Conservation (phyloP, 108 stramenopile genomes). For the Nitzschia sp. region DNA sequence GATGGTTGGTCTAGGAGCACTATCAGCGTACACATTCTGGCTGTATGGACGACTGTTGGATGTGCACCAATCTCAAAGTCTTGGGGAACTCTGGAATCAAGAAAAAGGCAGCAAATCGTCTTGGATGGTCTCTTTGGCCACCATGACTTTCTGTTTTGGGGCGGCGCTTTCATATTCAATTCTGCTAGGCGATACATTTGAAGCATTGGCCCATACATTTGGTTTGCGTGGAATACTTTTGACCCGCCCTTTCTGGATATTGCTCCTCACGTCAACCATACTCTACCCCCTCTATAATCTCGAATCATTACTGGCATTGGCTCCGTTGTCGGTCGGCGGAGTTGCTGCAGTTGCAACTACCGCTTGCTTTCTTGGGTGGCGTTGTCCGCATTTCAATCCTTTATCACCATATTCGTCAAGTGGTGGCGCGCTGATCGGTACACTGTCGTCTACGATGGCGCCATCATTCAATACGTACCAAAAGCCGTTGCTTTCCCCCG, state of each 20-base stretch:
- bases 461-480: slow-evolving; percentile 63
- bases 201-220: slow-evolving; percentile 38
- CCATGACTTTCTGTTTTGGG: slow-evolving; percentile 74
- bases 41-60: slow-evolving; percentile 67
- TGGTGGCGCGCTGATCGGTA: slow-evolving; percentile 22
- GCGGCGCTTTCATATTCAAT: slow-evolving; percentile 83
- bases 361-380: slow-evolving; percentile 64
- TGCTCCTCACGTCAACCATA: slow-evolving; percentile 49
- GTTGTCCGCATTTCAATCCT: slow-evolving; percentile 47
- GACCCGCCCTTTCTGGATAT: slow-evolving; percentile 54
- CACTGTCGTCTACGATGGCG: slow-evolving; percentile 39
- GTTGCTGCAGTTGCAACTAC: slow-evolving; percentile 68
- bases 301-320: slow-evolving; percentile 59
- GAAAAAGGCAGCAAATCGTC: slow-evolving; percentile 59
- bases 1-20: slow-evolving; percentile 65
- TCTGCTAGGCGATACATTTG: slow-evolving; percentile 79
- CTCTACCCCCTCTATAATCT: slow-evolving; percentile 77
- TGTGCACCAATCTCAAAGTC: slow-evolving; percentile 33
- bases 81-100: slow-evolving; percentile 89
- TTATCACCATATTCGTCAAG: slow-evolving; percentile 50
- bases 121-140: slow-evolving; percentile 73
- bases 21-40: slow-evolving; percentile 85
- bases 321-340: slow-evolving; percentile 71
- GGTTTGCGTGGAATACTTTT: slow-evolving; percentile 37
- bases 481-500: slow-evolving; percentile 43